Evolutionary conservation across 2,329 filamentous ascomycete species (phyloP), one percentile per base, ranked within the genome.

Genomic region (Colletotrichum liaoningense): DNA sequence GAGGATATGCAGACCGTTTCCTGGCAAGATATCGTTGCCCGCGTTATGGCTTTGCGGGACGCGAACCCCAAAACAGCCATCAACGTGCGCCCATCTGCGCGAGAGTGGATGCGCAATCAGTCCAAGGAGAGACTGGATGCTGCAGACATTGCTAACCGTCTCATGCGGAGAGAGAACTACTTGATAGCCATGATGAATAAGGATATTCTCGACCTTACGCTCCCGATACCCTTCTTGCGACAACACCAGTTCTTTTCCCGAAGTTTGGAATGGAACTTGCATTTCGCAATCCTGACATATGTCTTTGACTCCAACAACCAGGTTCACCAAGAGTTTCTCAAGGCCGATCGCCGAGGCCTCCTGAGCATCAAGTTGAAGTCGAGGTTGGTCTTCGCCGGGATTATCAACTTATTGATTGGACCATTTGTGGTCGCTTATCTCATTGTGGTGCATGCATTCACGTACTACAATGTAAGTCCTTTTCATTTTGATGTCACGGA

Each of bases 141-240:
- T 12, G 95, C 98, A 78, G 97, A 98, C 79, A 98, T 99, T 81
- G 97, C 97, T 7, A 99, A 98, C 80, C 91, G 97, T 38, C 85
- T 99, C 58, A 98, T 99, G 97, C 93, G 97, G 72, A 93, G 94
- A 79, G 96, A 98, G 75, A 99, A 99, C 79, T 99, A 98, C 78
- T 90, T 98, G 75, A 98, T 99, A 78, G 97, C 97, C 5, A 88
- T 99, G 78, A 95, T 98, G 84, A 99, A 99, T 86, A 98, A 99
- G 82, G 97, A 98, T 74, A 91, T 98, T 49, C 84, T 99, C 55
- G 93, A 99, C 79, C 86, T 98, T 58, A 95, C 94, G 0, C 88
- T 98, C 3, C 94, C 95, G 2, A 83, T 99, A 2, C 97, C 97
- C 0, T 95, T 98, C 75, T 79, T 98, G 2, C 90, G 92, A 52